phyloP scores from a whole-genome alignment of 208 protist species.

The Acanthamoeba polyphaga region DNA sequence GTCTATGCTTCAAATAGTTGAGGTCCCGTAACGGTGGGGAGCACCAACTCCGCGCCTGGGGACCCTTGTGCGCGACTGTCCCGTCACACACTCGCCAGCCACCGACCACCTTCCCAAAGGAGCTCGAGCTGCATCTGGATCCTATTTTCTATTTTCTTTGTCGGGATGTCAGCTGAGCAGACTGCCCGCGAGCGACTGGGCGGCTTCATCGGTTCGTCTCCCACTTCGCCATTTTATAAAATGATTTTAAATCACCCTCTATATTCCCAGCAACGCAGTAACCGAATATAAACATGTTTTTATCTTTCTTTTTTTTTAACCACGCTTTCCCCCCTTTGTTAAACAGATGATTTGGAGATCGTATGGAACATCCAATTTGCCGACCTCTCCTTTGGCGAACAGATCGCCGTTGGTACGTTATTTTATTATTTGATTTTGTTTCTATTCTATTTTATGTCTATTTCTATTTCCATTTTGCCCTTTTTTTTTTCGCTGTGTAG shows the following conservation, averaged over 20 bases:
- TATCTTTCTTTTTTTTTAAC: too few relatives aligned
- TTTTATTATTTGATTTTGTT: not conserved
- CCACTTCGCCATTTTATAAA: not conserved
- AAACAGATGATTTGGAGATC: not conserved
- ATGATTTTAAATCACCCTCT: not conserved
- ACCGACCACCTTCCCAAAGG: too few relatives aligned
- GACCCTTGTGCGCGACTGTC: too few relatives aligned
- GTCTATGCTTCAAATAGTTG: too few relatives aligned
- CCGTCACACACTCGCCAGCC: too few relatives aligned
- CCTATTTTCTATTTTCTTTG: too few relatives aligned
- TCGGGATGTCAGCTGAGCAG: not conserved
- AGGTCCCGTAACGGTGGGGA: too few relatives aligned
- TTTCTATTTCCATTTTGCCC: not conserved
- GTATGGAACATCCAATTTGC: constrained; percentile 24
- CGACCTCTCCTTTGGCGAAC: constrained; percentile 31
- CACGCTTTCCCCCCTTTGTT: too few relatives aligned
- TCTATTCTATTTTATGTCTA: not conserved
- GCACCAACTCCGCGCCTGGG: too few relatives aligned
- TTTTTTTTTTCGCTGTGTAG: not conserved
- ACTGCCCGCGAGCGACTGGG: constrained; percentile 38
- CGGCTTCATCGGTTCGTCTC: constrained; percentile 30
- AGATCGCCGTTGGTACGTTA: constrained; percentile 50
- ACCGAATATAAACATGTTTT: not conserved
- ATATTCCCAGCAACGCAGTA: too few relatives aligned
- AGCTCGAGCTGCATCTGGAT: too few relatives aligned